Evolutionary conservation across 2,329 filamentous ascomycete genomes (phyloP), one percentile per base, ranked within the genome.

Genomic region (Penicillium sp.): DNA sequence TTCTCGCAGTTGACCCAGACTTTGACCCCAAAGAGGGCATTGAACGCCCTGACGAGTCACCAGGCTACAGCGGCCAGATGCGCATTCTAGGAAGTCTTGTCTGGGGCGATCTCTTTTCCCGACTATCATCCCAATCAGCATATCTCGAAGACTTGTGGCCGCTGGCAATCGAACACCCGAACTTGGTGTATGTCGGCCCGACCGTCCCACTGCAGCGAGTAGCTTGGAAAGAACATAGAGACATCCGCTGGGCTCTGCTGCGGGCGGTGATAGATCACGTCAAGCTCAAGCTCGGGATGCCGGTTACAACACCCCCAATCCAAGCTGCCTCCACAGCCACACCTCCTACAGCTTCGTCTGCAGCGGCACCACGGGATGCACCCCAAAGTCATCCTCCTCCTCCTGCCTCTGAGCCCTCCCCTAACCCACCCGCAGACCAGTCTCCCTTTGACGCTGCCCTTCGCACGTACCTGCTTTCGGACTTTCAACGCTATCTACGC

Each of bases 81-180:
- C 66, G 66, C 8, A 62, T 71, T 19, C 57, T 66, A 11, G 66
- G 65, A 16, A 68, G 59, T 23, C 53, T 71, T 4, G 44, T 71
- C 10, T 70, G 68, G 66, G 59, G 62, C 13, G 68, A 71, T 38
- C 41, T 71, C 1, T 67, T 60, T 35, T 61, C 66, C 1, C 40
- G 61, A 42, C 36, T 62, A 0, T 19, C 45, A 8, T 46, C 61
- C 11, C 57, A 66, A 38, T 47, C 56, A 2, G 50, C 52, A 9
- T 10, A 27, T 6, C 39, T 68, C 4, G 54, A 59, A 43, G 60
- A 66, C 16, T 23, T 67, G 35, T 71, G 66, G 66, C 67, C 65
- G 13, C 49, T 69, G 9, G 67, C 67, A 26, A 62, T 64, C 35
- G 53, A 63, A 8, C 66, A 69, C 34, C 67, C 66, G 9, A 56